Percentiles rank a stretch among this genome's conserved stretches.
Evolutionary conservation across 2,329 filamentous ascomycete genomes (phyloP).

Genomic region (Penicillium sp.): DNA sequence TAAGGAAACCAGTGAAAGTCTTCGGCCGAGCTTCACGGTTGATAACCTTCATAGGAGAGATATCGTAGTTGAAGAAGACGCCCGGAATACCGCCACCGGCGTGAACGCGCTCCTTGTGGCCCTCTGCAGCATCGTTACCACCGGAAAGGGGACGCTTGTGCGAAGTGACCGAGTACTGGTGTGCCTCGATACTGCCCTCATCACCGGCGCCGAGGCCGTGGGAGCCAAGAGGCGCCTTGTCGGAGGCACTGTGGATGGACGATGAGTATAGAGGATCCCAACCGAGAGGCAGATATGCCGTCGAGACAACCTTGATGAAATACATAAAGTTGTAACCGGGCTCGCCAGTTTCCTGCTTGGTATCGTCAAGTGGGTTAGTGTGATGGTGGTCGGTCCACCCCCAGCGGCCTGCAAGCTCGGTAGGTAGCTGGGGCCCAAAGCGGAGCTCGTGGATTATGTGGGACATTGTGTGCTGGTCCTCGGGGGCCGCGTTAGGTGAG

Average conservation of each 20-base stretch:
- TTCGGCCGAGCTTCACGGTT: slow-evolving; percentile 90
- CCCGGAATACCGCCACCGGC: slow-evolving; percentile 90
- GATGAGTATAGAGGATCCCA: slow-evolving; percentile 65
- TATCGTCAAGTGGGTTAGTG: slow-evolving; percentile 79
- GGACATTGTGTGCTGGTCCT: slow-evolving; percentile 77
- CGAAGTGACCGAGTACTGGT: slow-evolving; percentile 97
- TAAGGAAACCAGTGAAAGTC: slow-evolving; percentile 87
- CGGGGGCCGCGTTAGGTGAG: slow-evolving; percentile 60
- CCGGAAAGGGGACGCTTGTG: slow-evolving; percentile 86
- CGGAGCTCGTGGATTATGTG: slow-evolving; percentile 85
- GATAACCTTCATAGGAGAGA: slow-evolving; percentile 99
- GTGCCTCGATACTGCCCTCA: slow-evolving; percentile 87
- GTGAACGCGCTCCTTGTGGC: slow-evolving; percentile 88
- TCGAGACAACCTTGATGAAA: slow-evolving; percentile 97
- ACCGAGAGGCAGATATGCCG: slow-evolving; percentile 87
- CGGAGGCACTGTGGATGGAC: slow-evolving; percentile 40
- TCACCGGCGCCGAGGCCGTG: slow-evolving; percentile 64
- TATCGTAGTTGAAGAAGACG: slow-evolving; percentile 98
- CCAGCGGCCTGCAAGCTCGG: slow-evolving; percentile 58
- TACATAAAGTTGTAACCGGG: slow-evolving; percentile 97
- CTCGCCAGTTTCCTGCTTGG: slow-evolving; percentile 73
- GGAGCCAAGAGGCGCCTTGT: slow-evolving; percentile 64
- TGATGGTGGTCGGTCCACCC: slow-evolving; percentile 88
- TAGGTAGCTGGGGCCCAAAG: slow-evolving; percentile 88
- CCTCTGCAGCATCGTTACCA: slow-evolving; percentile 79